Evolutionary conservation across 768 basidiomycete species (phyloP), one percentile per base, ranked within the genome.

Genomic region (Panaeolus papilionaceus): DNA sequence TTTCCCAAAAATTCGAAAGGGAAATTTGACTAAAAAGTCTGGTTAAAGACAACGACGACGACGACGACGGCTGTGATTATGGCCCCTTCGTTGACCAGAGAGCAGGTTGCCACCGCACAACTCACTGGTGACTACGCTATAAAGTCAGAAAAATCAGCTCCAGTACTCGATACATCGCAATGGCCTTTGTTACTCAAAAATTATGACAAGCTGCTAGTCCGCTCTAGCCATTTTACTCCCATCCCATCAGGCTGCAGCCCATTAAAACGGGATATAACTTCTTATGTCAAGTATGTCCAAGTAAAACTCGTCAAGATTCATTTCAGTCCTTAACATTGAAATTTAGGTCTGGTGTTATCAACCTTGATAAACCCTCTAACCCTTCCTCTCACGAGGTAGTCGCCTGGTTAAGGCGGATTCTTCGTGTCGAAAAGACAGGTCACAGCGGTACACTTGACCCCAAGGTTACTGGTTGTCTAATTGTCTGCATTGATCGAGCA

Each of bases 361-460:
- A 99, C 82, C 86, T 99, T 71, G 98, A 99, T 88, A 99, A 99
- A 77, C 98, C 98, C 26, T 98, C 97, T 38, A 99, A 99, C 81
- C 97, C 97, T 3, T 98, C 96, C 18, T 97, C 96, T 4, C 98
- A 99, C 79, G 98, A 99, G 84, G 98, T 99, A 64, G 98, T 99
- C 71, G 98, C 98, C 16, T 99, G 98, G 98, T 82, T 99, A 70
- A 88, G 96, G 73, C 89, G 98, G n/a, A 99, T 99, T 70, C 80
- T 99, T 64, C 90, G 96, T 23, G 95, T 93, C 28, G 98, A 99
- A 80, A 99, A 99, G 82, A 99, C 98, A 0, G 98, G 98, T 47
- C 98, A 99, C 81, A 98, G 96, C 68, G 98, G 98, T 71, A 99
- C 98, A 51, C 87, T 99, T 61, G 98, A 99, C 78, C 98, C 98